Evolutionary conservation across 352 stramenopile genomes (phyloP).

Genomic region (Phytophthora cryptogea): DNA sequence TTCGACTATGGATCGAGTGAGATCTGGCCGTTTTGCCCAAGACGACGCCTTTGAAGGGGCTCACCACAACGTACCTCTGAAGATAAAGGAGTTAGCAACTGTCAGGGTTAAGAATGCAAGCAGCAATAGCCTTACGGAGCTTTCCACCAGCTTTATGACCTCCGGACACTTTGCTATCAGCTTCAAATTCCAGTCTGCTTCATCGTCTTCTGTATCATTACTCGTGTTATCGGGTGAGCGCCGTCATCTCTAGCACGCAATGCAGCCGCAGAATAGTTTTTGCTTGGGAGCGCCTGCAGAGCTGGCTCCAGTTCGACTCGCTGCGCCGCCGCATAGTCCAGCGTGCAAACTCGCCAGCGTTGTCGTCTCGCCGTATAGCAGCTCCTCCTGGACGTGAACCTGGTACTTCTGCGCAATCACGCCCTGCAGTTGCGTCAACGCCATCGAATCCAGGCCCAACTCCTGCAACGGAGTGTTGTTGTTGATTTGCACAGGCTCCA

Average conservation of each 20-base stretch:
- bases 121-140: too few species aligned
- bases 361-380: constrained; percentile 91
- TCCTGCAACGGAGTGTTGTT: constrained; percentile 66
- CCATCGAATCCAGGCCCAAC: constrained; percentile 93
- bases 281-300: constrained; percentile 34
- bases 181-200: background rate
- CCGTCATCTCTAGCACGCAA: constrained; percentile 51
- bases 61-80: too few species aligned
- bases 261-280: constrained; percentile 77
- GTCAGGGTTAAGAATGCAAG: too few species aligned
- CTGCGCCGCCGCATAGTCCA: constrained; percentile 44
- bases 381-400: constrained; percentile 91
- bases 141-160: too few species aligned
- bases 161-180: too few species aligned
- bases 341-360: constrained; percentile 86
- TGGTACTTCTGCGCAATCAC: constrained; percentile 90
- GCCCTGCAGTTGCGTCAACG: constrained; percentile 95
- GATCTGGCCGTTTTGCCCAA: too few species aligned
- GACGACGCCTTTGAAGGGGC: too few species aligned
- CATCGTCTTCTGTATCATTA: background rate
- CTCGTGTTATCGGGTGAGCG: background rate
- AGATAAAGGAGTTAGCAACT: too few species aligned
- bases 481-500: constrained; percentile 53
- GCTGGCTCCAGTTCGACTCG: constrained; percentile 23
- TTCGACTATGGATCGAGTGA: too few species aligned